Conservation (phyloP, 352 stramenopile genomes). For the Globisporangium cylindrosporum region DNA sequence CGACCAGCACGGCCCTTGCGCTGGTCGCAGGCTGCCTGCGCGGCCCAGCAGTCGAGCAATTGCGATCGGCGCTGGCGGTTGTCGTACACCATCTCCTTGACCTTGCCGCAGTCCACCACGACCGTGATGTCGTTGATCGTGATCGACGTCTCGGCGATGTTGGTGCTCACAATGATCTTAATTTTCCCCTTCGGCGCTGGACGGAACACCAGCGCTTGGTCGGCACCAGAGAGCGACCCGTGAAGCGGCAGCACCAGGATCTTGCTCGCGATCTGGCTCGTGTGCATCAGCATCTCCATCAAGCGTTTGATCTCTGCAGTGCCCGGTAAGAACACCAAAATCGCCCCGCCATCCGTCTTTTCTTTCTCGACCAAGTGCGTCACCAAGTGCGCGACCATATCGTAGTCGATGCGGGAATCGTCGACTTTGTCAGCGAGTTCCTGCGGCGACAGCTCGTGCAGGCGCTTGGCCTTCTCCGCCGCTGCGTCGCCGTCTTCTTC, state of each 20-base stretch:
- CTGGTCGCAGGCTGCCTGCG: constrained; percentile 78
- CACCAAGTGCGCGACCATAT: constrained; percentile 86
- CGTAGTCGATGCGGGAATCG: constrained; percentile 93
- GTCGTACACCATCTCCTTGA: constrained; percentile 90
- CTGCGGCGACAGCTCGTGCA: constrained; percentile 32
- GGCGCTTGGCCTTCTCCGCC: constrained; percentile 24
- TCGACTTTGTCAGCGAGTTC: constrained; percentile 78
- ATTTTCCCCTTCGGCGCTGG: constrained; percentile 55
- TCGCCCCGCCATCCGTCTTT: constrained; percentile 39
- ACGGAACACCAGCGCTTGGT: constrained; percentile 78
- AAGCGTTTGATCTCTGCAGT: constrained; percentile 82
- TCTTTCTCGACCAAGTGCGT: constrained; percentile 57
- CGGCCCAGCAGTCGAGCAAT: constrained; percentile 80
- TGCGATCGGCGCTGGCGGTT: constrained; percentile 61
- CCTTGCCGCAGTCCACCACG: constrained; percentile 84
- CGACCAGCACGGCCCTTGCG: constrained; percentile 80
- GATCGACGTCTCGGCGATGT: constrained; percentile 89
- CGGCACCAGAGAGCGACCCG: constrained; percentile 61
- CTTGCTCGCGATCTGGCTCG: constrained; percentile 24
- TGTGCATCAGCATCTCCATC: constrained; percentile 60
- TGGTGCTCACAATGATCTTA: constrained; percentile 87
- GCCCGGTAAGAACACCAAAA: constrained; percentile 82
- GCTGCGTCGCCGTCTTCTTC: constrained; percentile 25
- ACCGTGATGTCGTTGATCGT: constrained; percentile 88
- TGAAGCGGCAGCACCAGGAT: constrained; percentile 78